A percentile compares a stretch with the other conserved stretches of the same genome.
These are phyloP conservation scores for Linnemannia zychae DNA, from an alignment of 192 early-diverging fungal genomes.

Conservation along the genomic window DNA sequence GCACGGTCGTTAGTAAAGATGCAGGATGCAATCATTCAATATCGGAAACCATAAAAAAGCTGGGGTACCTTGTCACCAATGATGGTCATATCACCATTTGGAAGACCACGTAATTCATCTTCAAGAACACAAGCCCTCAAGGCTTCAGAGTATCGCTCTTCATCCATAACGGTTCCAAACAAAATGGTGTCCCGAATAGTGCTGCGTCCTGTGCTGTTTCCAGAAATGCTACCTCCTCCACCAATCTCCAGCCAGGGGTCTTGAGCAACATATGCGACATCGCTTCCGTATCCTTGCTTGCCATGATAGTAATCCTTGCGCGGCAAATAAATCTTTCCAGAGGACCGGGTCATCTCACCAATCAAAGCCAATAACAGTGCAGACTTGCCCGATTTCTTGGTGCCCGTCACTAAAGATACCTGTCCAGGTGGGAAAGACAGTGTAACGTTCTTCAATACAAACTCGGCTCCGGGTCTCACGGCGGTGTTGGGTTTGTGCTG, in stretches of 20 bases:
- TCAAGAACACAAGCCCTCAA: constrained; percentile 70
- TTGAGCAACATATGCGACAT: constrained; percentile 65
- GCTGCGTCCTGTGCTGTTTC: constrained; percentile 68
- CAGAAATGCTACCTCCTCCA: constrained; percentile 33
- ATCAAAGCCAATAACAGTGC: constrained; percentile 41
- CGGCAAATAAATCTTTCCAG: constrained; percentile 54
- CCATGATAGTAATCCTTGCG: constrained; percentile 54
- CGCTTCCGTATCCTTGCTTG: constrained; percentile 50
- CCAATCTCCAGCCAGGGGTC: constrained; percentile 62
- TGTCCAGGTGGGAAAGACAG: constrained; percentile 48
- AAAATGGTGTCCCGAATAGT: constrained; percentile 78
- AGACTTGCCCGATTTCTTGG: constrained; percentile 46
- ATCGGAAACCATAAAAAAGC: background rate
- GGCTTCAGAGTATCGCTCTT: constrained; percentile 60
- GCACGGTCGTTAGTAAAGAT: background rate
- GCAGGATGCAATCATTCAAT: no score
- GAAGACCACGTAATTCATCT: constrained; percentile 64
- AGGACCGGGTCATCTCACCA: constrained; percentile 50
- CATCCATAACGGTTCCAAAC: constrained; percentile 66
- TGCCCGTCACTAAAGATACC: constrained; percentile 45
- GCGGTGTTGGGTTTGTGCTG: background rate
- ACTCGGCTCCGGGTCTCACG: background rate
- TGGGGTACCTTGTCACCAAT: constrained; percentile 63
- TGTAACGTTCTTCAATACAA: constrained; percentile 30
- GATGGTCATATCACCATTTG: constrained; percentile 66